Evolutionary conservation across 1,284 basidiomycete genomes (phyloP).

Genomic region (Ustilago bromivora): DNA sequence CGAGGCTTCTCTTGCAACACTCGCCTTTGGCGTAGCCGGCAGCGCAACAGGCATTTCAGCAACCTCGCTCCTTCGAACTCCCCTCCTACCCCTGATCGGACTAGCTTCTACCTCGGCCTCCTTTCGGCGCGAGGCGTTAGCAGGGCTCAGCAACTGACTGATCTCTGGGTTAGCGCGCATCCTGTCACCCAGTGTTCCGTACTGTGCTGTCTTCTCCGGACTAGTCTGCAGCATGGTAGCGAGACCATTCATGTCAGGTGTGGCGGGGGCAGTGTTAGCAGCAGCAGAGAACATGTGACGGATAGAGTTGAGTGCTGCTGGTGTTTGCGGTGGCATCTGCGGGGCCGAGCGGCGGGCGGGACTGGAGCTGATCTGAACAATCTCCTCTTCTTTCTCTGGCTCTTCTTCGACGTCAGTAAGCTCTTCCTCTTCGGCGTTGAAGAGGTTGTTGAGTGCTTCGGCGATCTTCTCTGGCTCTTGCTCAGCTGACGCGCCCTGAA

Average conservation of each 20-base stretch:
- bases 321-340: conserved; percentile 20
- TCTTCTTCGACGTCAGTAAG: conserved; percentile 37
- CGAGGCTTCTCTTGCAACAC: neutral
- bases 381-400: conserved; percentile 32
- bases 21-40: conserved; percentile 14
- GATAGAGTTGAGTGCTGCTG: conserved; percentile 34
- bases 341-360: conserved; percentile 10
- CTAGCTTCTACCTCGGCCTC: conserved; percentile 8
- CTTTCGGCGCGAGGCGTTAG: conserved; percentile 26
- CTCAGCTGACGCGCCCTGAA: conserved; percentile 20
- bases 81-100: conserved; percentile 25
- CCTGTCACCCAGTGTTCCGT: conserved; percentile 36
- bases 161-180: conserved; percentile 43
- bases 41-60: conserved; percentile 23
- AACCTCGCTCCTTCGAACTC: conserved; percentile 35
- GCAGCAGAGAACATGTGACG: conserved; percentile 38
- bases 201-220: conserved; percentile 21
- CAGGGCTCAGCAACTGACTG: conserved; percentile 26
- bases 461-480: conserved; percentile 29
- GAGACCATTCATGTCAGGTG: conserved; percentile 37
- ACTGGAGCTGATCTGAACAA: conserved; percentile 31
- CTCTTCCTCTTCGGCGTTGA: conserved; percentile 38
- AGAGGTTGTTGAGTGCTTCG: conserved; percentile 39
- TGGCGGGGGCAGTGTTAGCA: conserved; percentile 16
- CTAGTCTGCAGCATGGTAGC: conserved; percentile 19